A percentile compares a stretch with the other conserved stretches of the same genome.
phyloP scores from a whole-genome alignment of 2,329 filamentous ascomycete genomes.

The Pseudogymnoascus sp. region DNA sequence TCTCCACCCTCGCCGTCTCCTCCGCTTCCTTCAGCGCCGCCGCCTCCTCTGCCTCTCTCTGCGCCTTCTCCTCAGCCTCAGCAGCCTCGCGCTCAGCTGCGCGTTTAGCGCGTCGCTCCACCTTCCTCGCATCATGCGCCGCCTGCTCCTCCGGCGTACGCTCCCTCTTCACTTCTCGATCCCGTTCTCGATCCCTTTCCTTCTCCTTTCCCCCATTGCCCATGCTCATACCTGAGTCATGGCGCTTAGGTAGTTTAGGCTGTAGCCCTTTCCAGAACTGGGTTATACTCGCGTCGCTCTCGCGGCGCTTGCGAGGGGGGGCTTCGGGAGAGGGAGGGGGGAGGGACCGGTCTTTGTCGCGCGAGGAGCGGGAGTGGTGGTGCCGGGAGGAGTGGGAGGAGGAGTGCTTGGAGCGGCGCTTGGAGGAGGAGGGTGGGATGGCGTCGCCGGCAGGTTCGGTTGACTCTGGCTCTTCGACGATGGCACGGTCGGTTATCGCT shows the following conservation, averaged over 20 bases:
- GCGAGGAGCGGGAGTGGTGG: not conserved
- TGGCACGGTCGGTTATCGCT: constrained; percentile 15
- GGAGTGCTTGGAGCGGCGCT: constrained; percentile 10
- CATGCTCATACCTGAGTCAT: constrained; percentile 24
- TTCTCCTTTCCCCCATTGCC: constrained; percentile 19
- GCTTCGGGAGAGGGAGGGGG: constrained; percentile 16
- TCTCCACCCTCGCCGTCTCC: not conserved
- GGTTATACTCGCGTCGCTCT: constrained; percentile 17
- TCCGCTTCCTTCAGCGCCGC: not conserved
- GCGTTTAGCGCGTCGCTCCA: constrained; percentile 15
- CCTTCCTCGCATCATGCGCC: constrained; percentile 24
- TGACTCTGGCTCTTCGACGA: constrained; percentile 21
- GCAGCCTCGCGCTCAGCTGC: not conserved
- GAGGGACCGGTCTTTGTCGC: constrained; percentile 7
- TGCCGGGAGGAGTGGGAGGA: not conserved
- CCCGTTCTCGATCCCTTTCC: not conserved
- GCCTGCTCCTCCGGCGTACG: constrained; percentile 25
- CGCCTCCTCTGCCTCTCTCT: not conserved
- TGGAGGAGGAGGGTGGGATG: not conserved
- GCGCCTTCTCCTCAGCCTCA: not conserved
- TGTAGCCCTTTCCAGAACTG: constrained; percentile 14
- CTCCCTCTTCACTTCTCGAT: constrained; percentile 12
- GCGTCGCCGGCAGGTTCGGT: constrained; percentile 15
- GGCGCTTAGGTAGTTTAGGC: constrained; percentile 18
- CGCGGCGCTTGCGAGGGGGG: constrained; percentile 18